Evolutionary conservation across 441 rosid species (phyloP), one percentile per base, ranked within the genome.

Genomic region (Erodium texanum): DNA sequence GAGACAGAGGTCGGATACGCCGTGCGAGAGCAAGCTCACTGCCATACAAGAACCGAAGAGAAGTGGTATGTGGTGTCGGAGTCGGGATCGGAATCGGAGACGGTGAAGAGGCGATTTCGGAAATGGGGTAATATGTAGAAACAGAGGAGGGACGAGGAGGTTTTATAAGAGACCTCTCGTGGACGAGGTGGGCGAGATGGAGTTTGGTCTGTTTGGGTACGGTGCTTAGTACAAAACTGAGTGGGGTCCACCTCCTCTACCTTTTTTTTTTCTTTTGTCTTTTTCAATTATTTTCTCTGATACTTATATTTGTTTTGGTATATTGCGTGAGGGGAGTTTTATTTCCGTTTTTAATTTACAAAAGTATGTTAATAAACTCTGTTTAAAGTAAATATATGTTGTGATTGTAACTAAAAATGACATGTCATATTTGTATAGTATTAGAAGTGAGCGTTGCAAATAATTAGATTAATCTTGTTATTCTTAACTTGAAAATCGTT

Each of bases 1-100:
- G 22, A 89, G 83, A 82, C 92, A 89, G 24, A 89, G 77, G 63
- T 85, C 92, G 23, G 96, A 84, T 10, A 89, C 79, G 66, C 80
- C 83, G 64, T 77, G 71, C 59, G 75, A 74, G 68, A 81, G 79
- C 15, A 84, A 66, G 64, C 84, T 77, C 29, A 76, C 85, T 83
- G 89, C 96, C 92, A 89, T 89, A 70, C 95, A 87, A 85, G 70
- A 69, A 19, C 32, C 16, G 48, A 16, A 24, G 4, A 12, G 12
- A 1, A 41, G 48, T 7, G 48, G 48, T 41, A 18, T 3, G 9
- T 1, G 56, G 2, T 5, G 56, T 14, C 56, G 56, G 56, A 48
- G 56, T 3, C 4, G 7, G 52, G 15, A 1, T 6, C 48, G 48
- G 48, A 1, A 10, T 1, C n/a, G 9, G 6, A 10, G 52, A 15